Percentiles rank a stretch among this genome's conserved stretches.
Evolutionary conservation across 2,329 filamentous ascomycete genomes (phyloP).

Genomic region (Ophiocordyceps camponoti-floridani): DNA sequence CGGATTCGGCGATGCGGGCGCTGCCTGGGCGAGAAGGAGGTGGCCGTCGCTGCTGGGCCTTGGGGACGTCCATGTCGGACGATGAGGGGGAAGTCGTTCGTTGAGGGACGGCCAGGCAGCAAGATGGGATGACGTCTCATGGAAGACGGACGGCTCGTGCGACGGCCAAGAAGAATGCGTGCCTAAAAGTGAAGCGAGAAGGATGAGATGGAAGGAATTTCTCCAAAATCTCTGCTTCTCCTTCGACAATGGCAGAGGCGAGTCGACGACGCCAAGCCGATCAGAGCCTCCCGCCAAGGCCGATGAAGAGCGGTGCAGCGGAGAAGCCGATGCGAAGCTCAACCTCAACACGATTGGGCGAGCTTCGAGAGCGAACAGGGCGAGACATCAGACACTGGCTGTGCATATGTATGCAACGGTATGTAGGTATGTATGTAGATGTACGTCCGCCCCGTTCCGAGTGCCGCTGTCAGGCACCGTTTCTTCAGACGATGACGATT

Average conservation of each 20-base stretch:
- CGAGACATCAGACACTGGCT: neutral
- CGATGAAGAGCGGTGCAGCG: neutral
- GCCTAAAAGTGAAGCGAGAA: neutral
- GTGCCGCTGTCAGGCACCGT: neutral
- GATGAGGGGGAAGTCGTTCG: neutral
- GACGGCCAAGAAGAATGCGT: neutral
- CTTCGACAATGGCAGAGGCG: neutral
- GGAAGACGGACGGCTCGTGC: neutral
- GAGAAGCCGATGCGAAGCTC: neutral
- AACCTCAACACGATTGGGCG: too few relatives aligned
- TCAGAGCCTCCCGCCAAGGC: neutral
- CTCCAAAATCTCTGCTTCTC: neutral
- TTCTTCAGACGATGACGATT: neutral
- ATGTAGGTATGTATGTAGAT: neutral
- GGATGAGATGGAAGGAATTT: neutral
- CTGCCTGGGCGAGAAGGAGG: neutral
- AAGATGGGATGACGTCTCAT: neutral
- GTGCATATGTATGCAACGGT: neutral
- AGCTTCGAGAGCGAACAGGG: neutral
- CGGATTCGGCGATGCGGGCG: constrained; percentile 15
- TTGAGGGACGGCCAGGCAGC: neutral
- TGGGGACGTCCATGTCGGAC: neutral
- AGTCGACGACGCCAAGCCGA: neutral
- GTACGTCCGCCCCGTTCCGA: neutral
- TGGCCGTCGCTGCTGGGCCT: neutral